Conservation (phyloP, 768 basidiomycete species). For the Tulasnella sp. region DNA sequence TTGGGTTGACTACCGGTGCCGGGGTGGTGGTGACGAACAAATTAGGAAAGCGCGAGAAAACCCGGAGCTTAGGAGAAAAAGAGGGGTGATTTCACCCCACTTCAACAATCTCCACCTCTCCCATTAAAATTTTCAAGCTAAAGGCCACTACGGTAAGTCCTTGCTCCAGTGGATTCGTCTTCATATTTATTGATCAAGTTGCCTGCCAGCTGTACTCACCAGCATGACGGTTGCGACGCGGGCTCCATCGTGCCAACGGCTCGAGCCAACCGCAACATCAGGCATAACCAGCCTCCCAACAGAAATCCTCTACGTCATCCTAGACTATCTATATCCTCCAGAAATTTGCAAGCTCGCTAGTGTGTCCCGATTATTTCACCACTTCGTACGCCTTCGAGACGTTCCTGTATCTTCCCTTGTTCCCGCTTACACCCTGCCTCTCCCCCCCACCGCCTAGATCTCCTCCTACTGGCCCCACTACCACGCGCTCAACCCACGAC, state of each 20-base stretch:
- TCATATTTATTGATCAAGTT: background rate
- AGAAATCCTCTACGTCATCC: background rate
- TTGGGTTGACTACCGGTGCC: background rate
- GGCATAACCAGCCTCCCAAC: background rate
- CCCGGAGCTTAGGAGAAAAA: background rate
- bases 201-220: background rate
- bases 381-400: background rate
- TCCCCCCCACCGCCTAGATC: background rate
- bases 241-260: background rate
- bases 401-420: no score
- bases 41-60: background rate
- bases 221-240: background rate
- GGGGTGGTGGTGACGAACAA: background rate
- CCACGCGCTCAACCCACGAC: slow-evolving; percentile 4
- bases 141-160: background rate
- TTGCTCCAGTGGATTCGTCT: background rate
- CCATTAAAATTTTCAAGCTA: background rate
- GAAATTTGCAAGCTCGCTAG: background rate
- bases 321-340: background rate
- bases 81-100: background rate
- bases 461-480: background rate
- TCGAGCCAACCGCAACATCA: background rate
- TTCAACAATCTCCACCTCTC: no score
- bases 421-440: no score
- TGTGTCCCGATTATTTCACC: background rate